Conservation (phyloP, 2,329 filamentous ascomycete genomes). For the Nigrospora osmanthi region DNA sequence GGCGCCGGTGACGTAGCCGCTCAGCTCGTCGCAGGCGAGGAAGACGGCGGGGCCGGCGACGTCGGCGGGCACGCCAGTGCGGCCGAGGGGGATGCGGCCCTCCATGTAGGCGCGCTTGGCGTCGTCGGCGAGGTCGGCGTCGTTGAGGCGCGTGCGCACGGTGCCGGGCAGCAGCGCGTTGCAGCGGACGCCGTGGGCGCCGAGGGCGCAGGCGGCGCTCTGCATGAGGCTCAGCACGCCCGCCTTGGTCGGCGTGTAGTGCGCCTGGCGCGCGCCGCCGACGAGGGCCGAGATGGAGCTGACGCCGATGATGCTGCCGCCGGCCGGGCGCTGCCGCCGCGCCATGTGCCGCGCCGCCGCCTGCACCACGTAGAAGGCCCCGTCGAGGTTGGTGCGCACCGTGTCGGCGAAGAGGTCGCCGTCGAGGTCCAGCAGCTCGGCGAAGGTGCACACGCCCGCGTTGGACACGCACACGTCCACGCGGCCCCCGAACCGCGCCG, state of each 20-base stretch:
- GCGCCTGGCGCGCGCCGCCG: conserved; percentile 69
- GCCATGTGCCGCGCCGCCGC: conserved; percentile 81
- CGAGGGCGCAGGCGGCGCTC: conserved; percentile 71
- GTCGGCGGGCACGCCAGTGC: conserved; percentile 66
- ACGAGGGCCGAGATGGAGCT: conserved; percentile 69
- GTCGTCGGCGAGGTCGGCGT: conserved; percentile 69
- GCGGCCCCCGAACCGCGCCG: conserved; percentile 48
- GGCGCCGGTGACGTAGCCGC: conserved; percentile 73
- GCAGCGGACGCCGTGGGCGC: conserved; percentile 68
- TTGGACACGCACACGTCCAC: conserved; percentile 81
- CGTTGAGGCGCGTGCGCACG: conserved; percentile 76
- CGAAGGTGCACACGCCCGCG: conserved; percentile 82
- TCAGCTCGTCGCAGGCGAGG: conserved; percentile 70
- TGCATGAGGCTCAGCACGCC: conserved; percentile 78
- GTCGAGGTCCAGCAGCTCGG: conserved; percentile 71
- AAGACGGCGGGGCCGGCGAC: conserved; percentile 81
- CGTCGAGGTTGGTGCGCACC: conserved; percentile 73
- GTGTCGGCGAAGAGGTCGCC: conserved; percentile 65
- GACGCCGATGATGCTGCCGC: conserved; percentile 74
- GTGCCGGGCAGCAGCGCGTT: conserved; percentile 81
- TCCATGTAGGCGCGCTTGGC: conserved; percentile 73
- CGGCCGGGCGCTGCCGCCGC: conserved; percentile 47
- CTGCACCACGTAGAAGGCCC: conserved; percentile 83
- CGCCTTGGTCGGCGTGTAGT: conserved; percentile 87
- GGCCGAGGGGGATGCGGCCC: conserved; percentile 68